Evolutionary conservation across 2,329 filamentous ascomycete genomes (phyloP), one percentile per base, ranked within the genome.

Genomic region (Pseudogymnoascus sp.): DNA sequence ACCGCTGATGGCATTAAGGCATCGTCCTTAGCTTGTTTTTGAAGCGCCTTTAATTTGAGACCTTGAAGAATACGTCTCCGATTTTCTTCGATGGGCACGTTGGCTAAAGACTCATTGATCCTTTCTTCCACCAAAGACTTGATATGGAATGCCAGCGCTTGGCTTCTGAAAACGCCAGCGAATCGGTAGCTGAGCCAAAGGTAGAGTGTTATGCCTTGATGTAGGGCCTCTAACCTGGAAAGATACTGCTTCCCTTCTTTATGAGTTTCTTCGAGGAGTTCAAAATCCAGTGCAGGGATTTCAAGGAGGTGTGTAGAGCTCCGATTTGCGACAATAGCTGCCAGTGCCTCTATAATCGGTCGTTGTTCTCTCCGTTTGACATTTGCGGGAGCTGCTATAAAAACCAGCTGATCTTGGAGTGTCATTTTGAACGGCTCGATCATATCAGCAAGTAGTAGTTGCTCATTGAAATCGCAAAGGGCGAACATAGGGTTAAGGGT

Each of bases 131-230:
- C 86, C 59, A 95, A 72, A 5, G 76, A 74, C 71, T 96, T 96
- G 58, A 90, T 84, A 71, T 96, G 86, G 66, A 89, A 87, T 0
- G 90, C 92, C 45, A 96, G 79, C 0, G 79, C 78, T 68, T 93
- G 84, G 66, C 87, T 89, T 5, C 78, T 82, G 73, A 97, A 96
- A 59, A 95, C 81, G 58, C 90, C 89, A 3, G 85, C 80, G 73
- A 93, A 96, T 5, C 93, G 87, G 74, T 93, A 97, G 68, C 89
- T 93, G 13, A 99, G 80, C 94, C 94, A 99, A 1, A 96, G 80
- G 72, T 97, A 99, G 55, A 92, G 77, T 48, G 93, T 90, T 37
- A 99, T 78, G 29, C 85, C 80, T 69, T 90, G 89, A 76, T 99
- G 94, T 13, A 99, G 79, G 2, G 77, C 73, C 73, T 99, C 94